Percentiles rank a stretch among this genome's conserved stretches.
Conservation (phyloP, 2,329 filamentous ascomycete genomes). For the Talaromyces sp. region DNA sequence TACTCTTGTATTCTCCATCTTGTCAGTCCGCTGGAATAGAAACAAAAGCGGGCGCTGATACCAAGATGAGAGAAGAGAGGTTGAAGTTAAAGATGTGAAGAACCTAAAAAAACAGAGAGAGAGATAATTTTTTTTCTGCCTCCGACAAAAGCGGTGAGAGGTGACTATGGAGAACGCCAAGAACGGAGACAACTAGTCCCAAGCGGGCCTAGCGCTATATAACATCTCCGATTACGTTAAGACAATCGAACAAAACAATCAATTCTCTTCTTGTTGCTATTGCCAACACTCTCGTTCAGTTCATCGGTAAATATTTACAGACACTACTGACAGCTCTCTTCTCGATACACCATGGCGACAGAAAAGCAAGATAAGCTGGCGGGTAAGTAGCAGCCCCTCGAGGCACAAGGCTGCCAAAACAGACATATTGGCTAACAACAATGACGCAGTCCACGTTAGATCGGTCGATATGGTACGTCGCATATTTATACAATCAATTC, state of each 20-base stretch:
- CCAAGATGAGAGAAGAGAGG: conserved; percentile 18
- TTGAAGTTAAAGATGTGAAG: conserved; percentile 22
- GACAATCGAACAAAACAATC: conserved; percentile 4
- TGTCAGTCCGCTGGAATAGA: conserved; percentile 19
- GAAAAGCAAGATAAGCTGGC: conserved; percentile 73
- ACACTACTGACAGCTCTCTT: neutral
- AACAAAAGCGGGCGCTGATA: neutral
- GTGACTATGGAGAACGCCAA: neutral
- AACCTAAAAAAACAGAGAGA: conserved; percentile 18
- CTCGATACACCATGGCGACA: conserved; percentile 41
- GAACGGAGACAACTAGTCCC: neutral
- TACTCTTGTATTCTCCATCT: conserved; percentile 74
- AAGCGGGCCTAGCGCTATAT: neutral
- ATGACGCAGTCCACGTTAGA: conserved; percentile 80
- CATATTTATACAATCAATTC: neutral
- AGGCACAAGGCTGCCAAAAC: neutral
- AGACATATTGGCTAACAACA: conserved; percentile 23
- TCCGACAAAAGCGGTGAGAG: conserved; percentile 35
- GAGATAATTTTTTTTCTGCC: conserved; percentile 27
- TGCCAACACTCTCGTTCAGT: neutral
- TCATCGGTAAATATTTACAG: neutral
- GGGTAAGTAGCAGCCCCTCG: conserved; percentile 50
- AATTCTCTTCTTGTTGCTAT: neutral
- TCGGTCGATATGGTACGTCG: conserved; percentile 90
- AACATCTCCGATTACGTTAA: neutral